These are phyloP conservation scores for Phialophora macrospora DNA, from an alignment of 2,329 filamentous ascomycete species.

Conservation along the genomic window DNA sequence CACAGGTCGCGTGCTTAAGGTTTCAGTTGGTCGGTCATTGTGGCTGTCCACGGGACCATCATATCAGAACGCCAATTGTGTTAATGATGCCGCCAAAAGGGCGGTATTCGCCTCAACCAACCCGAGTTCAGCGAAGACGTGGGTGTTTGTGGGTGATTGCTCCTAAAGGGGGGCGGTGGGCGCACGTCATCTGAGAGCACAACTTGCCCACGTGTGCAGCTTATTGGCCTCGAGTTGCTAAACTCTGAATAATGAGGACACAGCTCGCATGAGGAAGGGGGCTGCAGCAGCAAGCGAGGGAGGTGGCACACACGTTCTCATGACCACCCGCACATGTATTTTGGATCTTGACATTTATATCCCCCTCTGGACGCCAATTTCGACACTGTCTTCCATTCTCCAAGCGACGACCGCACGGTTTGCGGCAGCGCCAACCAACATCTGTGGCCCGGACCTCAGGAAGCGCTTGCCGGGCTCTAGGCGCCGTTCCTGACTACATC, in stretches of 20 bases:
- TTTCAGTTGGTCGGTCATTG: neutral
- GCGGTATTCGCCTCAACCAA: constrained; percentile 6
- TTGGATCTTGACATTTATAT: constrained; percentile 9
- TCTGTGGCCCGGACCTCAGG: neutral
- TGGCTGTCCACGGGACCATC: neutral
- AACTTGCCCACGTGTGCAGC: constrained; percentile 26
- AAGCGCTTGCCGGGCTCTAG: neutral
- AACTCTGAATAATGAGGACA: neutral
- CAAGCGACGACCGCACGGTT: neutral
- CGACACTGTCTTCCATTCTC: neutral
- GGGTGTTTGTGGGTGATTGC: constrained; percentile 20
- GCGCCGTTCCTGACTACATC: constrained; percentile 14
- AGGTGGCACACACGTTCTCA: constrained; percentile 1
- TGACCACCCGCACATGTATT: neutral
- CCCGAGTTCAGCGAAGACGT: constrained; percentile 7
- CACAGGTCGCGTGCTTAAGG: constrained; percentile 21
- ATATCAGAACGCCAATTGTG: neutral
- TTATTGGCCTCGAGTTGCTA: constrained; percentile 25
- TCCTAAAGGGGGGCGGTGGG: constrained; percentile 15
- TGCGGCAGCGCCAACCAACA: constrained; percentile 3
- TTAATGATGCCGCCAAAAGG: constrained; percentile 1
- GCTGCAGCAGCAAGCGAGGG: constrained; percentile 10
- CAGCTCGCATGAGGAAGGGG: neutral
- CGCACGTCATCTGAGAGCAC: constrained; percentile 17
- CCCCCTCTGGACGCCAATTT: neutral